These are phyloP conservation scores for Pseudocercospora vitis DNA, from an alignment of 2,329 filamentous ascomycete species.

Conservation along the genomic window DNA sequence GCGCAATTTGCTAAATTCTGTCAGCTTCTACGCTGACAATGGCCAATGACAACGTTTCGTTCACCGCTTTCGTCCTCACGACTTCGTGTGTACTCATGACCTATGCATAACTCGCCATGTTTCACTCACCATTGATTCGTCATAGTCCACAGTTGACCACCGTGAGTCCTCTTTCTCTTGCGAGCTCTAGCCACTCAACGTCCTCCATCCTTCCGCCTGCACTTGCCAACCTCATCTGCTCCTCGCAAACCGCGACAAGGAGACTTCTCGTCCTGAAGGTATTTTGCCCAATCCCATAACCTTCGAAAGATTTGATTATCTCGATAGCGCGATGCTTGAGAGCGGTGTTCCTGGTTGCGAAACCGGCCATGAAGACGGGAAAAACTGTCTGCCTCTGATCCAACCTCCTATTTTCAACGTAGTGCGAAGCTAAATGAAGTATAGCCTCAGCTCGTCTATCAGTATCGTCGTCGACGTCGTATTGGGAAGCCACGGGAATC, in stretches of 20 bases:
- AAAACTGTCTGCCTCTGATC: constrained; percentile 53
- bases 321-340: constrained; percentile 51
- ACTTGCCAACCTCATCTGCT: constrained; percentile 47
- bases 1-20: not conserved
- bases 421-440: constrained; percentile 45
- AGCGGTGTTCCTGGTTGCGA: constrained; percentile 42
- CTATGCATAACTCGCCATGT: too few species aligned
- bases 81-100: not conserved
- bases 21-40: too few species aligned
- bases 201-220: constrained; percentile 45
- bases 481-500: constrained; percentile 39
- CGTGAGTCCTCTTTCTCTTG: constrained; percentile 47
- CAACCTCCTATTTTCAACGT: constrained; percentile 40
- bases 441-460: constrained; percentile 48
- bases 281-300: constrained; percentile 50
- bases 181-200: constrained; percentile 54
- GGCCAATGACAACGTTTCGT: too few species aligned
- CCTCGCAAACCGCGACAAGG: constrained; percentile 51
- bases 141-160: constrained; percentile 55
- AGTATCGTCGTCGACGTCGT: constrained; percentile 43
- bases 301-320: constrained; percentile 51
- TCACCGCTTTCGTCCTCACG: not conserved
- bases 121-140: constrained; percentile 24
- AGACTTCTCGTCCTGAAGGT: constrained; percentile 47
- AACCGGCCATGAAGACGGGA: constrained; percentile 56